Base-by-base conservation (phyloP, 805 yeast genomes). In the Metschnikowia sp. region DNA sequence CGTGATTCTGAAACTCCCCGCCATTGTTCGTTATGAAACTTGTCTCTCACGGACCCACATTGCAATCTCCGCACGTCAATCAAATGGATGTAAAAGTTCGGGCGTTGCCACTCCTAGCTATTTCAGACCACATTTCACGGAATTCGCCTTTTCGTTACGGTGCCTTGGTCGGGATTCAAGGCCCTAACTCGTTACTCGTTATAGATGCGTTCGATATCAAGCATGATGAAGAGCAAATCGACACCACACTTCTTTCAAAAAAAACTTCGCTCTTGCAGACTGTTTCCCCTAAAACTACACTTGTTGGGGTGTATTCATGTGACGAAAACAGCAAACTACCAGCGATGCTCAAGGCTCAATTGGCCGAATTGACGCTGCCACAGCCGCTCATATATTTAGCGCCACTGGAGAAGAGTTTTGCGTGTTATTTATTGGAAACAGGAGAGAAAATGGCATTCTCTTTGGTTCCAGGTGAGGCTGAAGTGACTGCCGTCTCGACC, bases 181-280 rank as follows among this genome's bases (percentile, higher is more conserved):
- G 32, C n/a, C 18, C 47, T 5, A 26, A 29, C 1, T 11, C 43
- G 7, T 18, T 40, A 19, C 48, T 60, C 4, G 48, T 51, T 1
- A 52, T 64, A 19, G 64, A 63, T n/a, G 61, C 69, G 6, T 68
- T 69, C 48, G 75, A 68, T 39, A 47, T 66, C 18, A 47, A 64
- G 30, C 40, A 58, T 8, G 44, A 51, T 12, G 19, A 48, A 8
- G 53, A 47, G 0, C 11, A 10, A 1, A 45, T 68, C 4, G 69
- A 71, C 51, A 28, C 46, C 12, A 56, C 57, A 6, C 65, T 58
- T 42, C 56, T 68, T 30, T 36, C 49, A 9, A 61, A 59, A 38
- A 53, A 70, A 33, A 48, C 61, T 13, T 57, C 55, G 3, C 69
- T 71, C 40, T 59, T 64, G 44, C 49, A 52, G 29, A 57, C 65